phyloP scores from a whole-genome alignment of 2,329 filamentous ascomycete genomes.

The Fusarium sp. region DNA sequence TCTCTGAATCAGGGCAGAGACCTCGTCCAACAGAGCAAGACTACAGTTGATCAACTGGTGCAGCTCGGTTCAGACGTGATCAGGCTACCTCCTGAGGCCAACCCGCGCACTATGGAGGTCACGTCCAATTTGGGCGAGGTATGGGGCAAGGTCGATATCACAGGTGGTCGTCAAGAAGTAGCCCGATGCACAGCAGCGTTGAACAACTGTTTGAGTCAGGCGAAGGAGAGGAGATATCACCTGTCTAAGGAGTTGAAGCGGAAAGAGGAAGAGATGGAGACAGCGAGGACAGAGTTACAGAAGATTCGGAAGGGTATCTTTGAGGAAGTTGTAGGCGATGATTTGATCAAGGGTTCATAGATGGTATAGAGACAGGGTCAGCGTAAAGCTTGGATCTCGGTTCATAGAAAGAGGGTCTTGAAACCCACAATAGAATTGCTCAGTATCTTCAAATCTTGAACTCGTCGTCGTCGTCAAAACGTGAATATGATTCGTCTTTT shows the following conservation, averaged over 20 bases:
- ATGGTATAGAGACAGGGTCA: not conserved
- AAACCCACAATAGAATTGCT: constrained; percentile 2
- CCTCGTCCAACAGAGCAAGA: constrained; percentile 22
- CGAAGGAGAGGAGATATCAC: constrained; percentile 48
- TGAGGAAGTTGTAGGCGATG: constrained; percentile 32
- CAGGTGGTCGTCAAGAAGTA: constrained; percentile 55
- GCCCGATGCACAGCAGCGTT: constrained; percentile 52
- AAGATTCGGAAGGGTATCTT: constrained; percentile 57
- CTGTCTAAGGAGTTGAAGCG: constrained; percentile 51
- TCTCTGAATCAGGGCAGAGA: constrained; percentile 33
- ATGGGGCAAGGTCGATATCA: constrained; percentile 65
- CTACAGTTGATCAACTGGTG: constrained; percentile 26
- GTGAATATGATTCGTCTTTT: constrained; percentile 22
- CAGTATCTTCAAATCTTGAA: constrained; percentile 5
- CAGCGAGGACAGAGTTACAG: constrained; percentile 57
- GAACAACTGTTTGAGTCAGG: constrained; percentile 49
- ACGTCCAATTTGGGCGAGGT: constrained; percentile 58
- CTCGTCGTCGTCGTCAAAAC: not conserved
- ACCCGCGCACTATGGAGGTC: constrained; percentile 55
- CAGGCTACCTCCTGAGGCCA: constrained; percentile 53
- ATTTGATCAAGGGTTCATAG: constrained; percentile 16
- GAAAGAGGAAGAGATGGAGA: constrained; percentile 49
- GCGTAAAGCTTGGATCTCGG: not conserved
- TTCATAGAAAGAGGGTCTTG: not conserved
- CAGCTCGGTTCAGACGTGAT: constrained; percentile 24